These are phyloP conservation scores for Phytophthora chlamydospora DNA, from an alignment of 352 stramenopile genomes.

Conservation along the genomic window DNA sequence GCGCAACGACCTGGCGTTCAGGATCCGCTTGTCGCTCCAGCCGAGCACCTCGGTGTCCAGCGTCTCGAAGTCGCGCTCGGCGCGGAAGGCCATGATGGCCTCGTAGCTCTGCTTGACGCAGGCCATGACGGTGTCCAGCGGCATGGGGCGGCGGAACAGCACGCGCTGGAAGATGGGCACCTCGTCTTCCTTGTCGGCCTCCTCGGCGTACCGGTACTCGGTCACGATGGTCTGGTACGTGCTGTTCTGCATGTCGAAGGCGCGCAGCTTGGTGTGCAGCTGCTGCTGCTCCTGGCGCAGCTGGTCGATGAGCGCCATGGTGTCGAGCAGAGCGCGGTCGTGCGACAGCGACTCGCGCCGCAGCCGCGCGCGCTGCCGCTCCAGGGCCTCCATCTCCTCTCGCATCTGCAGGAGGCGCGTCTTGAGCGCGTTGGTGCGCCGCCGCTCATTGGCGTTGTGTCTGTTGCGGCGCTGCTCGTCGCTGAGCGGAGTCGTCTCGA, in stretches of 20 bases:
- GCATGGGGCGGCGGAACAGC: conserved; percentile 48
- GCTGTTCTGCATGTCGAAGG: conserved; percentile 61
- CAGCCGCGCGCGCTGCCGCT: conserved; percentile 49
- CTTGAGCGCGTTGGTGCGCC: conserved; percentile 61
- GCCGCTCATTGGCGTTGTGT: conserved; percentile 70
- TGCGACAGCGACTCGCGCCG: conserved; percentile 27
- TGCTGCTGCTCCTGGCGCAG: conserved; percentile 48
- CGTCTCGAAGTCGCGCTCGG: conserved; percentile 47
- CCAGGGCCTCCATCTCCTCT: conserved; percentile 53
- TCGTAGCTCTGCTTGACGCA: conserved; percentile 63
- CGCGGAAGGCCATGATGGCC: conserved; percentile 66
- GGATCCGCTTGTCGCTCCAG: conserved; percentile 53
- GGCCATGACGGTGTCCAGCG: conserved; percentile 41
- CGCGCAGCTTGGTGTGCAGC: conserved; percentile 38
- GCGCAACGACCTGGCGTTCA: conserved; percentile 50
- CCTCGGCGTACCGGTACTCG: conserved; percentile 33
- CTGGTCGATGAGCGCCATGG: conserved; percentile 54
- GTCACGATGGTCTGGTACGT: conserved; percentile 61
- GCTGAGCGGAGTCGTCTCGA: conserved; percentile 26
- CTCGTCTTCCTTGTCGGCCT: conserved; percentile 14
- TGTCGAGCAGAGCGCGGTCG: conserved; percentile 35
- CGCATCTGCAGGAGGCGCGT: conserved; percentile 53
- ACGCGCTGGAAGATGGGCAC: conserved; percentile 61
- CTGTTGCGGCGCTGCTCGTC: conserved; percentile 52
- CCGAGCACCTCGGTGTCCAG: conserved; percentile 53